phyloP scores from a whole-genome alignment of 345 rosid genomes.

The Aegle marmelos region DNA sequence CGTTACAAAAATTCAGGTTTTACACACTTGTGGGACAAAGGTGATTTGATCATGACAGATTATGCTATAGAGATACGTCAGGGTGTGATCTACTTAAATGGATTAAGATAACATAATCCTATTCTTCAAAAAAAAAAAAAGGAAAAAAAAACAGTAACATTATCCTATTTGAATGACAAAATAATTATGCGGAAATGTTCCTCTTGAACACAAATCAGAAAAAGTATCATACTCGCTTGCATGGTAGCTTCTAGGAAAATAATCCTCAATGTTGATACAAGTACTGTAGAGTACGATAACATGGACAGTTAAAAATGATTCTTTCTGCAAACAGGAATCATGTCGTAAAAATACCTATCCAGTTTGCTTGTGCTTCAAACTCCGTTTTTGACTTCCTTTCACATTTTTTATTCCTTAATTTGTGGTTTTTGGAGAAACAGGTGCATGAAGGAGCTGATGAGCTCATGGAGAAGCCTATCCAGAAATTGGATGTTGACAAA shows the following conservation, averaged over 20 bases:
- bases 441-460: slow-evolving; percentile 27
- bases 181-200: background rate
- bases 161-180: background rate
- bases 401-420: too few relatives aligned
- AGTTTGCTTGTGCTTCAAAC: slow-evolving; percentile 1
- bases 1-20: too few relatives aligned
- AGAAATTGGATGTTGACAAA: slow-evolving; percentile 8
- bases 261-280: background rate
- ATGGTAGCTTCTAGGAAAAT: background rate
- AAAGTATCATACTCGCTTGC: background rate
- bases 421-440: slow-evolving; percentile 10
- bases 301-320: background rate
- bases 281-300: background rate
- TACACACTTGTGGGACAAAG: too few relatives aligned
- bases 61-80: slow-evolving; percentile 46
- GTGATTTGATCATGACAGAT: slow-evolving; percentile 40
- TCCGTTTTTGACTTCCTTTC: background rate
- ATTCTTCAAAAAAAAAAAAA: too few relatives aligned
- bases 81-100: slow-evolving; percentile 38
- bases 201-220: background rate
- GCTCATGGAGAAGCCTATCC: slow-evolving; percentile 17
- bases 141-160: too few relatives aligned
- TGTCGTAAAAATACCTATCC: slow-evolving; percentile 26
- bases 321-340: slow-evolving; percentile 25
- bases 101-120: slow-evolving; percentile 19